Conservation (phyloP, 129 eudicot species). For the Pittosporum tobira region DNA sequence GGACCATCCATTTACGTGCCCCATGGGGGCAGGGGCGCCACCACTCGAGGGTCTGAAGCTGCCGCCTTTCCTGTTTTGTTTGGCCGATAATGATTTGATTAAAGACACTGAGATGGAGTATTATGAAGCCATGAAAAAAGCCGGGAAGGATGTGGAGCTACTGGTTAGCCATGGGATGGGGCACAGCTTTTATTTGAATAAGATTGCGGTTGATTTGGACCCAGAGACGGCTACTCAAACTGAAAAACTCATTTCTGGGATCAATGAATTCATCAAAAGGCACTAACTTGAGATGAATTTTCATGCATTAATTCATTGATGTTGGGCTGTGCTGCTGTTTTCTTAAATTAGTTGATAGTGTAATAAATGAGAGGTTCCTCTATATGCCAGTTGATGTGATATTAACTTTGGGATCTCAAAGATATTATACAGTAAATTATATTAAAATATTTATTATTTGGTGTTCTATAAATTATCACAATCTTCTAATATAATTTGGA, state of each 20-base stretch:
- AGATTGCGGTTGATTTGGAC: constrained; percentile 57
- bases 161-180: constrained; percentile 43
- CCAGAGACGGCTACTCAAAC: constrained; percentile 33
- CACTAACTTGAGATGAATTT: too few species aligned
- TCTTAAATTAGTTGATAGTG: too few species aligned
- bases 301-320: too few species aligned
- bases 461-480: too few species aligned
- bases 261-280: constrained; percentile 31
- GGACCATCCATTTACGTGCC: constrained; percentile 71
- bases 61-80: constrained; percentile 57
- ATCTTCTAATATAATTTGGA: too few species aligned
- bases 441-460: too few species aligned
- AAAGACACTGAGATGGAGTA: constrained; percentile 65
- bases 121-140: constrained; percentile 52
- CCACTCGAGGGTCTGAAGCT: constrained; percentile 23
- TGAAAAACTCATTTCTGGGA: constrained; percentile 30
- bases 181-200: constrained; percentile 72
- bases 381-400: too few species aligned
- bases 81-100: constrained; percentile 63
- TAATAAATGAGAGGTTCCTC: too few species aligned
- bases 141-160: constrained; percentile 49
- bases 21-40: constrained; percentile 56
- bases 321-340: too few species aligned
- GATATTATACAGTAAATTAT: too few species aligned
- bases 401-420: too few species aligned